Percentiles rank a stretch among this genome's conserved stretches.
phyloP scores from a whole-genome alignment of 352 stramenopile species.

The Peronospora destructor region DNA sequence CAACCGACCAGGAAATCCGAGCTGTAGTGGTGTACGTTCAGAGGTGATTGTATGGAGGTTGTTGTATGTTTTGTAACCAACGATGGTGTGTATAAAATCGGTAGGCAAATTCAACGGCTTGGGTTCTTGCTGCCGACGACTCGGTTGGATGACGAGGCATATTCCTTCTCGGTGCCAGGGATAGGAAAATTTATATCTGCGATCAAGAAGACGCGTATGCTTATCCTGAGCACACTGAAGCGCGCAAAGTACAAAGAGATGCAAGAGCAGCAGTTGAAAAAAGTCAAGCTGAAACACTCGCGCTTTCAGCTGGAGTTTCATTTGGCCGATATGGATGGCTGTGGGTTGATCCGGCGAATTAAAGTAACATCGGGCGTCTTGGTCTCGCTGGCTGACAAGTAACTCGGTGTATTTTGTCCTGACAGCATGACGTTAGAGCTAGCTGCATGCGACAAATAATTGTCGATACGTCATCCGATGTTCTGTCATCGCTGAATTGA shows the following conservation, averaged over 20 bases:
- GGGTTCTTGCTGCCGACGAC: conserved; percentile 47
- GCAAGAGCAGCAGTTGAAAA: conserved; percentile 55
- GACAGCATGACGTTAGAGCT: not conserved
- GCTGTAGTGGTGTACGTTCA: conserved; percentile 30
- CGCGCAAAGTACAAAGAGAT: conserved; percentile 57
- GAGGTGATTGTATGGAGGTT: not conserved
- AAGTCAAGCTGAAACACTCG: conserved; percentile 50
- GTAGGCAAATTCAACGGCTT: conserved; percentile 40
- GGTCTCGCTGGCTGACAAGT: conserved; percentile 30
- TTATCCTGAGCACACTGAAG: conserved; percentile 39
- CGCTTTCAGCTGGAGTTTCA: conserved; percentile 51
- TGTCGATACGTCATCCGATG: too few relatives aligned
- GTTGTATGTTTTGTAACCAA: not conserved
- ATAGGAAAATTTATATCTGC: conserved; percentile 50
- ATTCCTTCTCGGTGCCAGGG: conserved; percentile 46
- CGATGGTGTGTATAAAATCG: not conserved
- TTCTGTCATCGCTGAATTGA: not conserved
- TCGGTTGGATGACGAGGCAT: conserved; percentile 40
- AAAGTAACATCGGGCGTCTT: conserved; percentile 54
- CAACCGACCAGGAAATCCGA: conserved; percentile 14
- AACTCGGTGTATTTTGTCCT: not conserved
- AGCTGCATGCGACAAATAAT: not conserved
- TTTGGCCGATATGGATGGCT: conserved; percentile 57
- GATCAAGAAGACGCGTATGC: conserved; percentile 46
- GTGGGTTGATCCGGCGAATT: conserved; percentile 37